Percentiles rank a stretch among this genome's conserved stretches.
phyloP scores from a whole-genome alignment of 2,329 filamentous ascomycete genomes.

The Colletotrichum melonis region DNA sequence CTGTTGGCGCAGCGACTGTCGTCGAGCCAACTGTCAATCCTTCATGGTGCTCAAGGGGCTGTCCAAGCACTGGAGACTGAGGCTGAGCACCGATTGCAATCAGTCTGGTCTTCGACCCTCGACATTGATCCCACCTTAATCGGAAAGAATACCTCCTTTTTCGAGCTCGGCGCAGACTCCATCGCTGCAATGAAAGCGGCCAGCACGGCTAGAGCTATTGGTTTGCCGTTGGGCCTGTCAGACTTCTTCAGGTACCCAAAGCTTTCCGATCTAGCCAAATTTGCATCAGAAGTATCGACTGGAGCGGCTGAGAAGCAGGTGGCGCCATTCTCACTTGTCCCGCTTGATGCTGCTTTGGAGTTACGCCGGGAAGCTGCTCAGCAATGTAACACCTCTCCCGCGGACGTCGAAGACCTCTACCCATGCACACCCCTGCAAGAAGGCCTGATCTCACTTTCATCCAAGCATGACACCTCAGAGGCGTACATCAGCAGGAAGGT shows the following conservation, averaged over 20 bases:
- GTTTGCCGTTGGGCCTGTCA: neutral
- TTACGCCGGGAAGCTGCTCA: neutral
- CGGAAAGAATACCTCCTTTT: neutral
- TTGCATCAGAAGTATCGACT: neutral
- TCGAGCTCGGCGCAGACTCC: neutral
- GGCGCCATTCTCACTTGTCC: neutral
- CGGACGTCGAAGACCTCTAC: conserved; percentile 21
- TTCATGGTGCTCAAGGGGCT: neutral
- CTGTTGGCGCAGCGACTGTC: too few relatives aligned
- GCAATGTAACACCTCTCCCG: neutral
- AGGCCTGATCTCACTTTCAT: neutral
- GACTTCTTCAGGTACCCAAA: neutral
- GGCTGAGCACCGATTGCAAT: neutral
- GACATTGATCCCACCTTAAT: neutral
- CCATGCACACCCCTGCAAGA: conserved; percentile 21
- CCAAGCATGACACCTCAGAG: conserved; percentile 5
- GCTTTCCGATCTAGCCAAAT: neutral
- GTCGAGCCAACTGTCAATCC: neutral
- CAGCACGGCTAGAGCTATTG: neutral
- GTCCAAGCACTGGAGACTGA: neutral
- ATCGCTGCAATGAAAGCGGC: neutral
- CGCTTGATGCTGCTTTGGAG: neutral
- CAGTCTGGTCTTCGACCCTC: neutral
- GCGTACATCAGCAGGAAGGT: conserved; percentile 33
- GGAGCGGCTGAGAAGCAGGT: neutral